Conservation (phyloP, 2,329 filamentous ascomycete species). For the Microcyclosporella mali region DNA sequence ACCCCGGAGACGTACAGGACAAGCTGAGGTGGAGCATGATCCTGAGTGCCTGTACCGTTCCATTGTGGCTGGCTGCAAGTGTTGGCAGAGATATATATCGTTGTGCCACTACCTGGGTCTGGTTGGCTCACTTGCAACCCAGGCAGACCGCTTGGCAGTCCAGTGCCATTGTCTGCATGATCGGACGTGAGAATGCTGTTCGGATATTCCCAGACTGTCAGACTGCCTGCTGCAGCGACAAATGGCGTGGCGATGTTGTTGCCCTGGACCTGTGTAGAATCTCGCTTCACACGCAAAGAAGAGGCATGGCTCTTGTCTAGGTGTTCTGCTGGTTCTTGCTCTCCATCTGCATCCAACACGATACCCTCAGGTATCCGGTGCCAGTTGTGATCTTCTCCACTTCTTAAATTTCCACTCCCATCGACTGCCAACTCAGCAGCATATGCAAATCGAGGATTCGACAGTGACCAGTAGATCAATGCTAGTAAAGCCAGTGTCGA, state of each 20-base stretch:
- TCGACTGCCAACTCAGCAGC: constrained; percentile 49
- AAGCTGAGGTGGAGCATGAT: constrained; percentile 57
- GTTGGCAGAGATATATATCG: constrained; percentile 76
- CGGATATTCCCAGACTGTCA: constrained; percentile 59
- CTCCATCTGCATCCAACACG: constrained; percentile 19
- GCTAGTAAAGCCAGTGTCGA: constrained; percentile 55
- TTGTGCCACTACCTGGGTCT: constrained; percentile 30
- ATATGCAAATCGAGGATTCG: constrained; percentile 55
- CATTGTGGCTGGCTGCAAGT: constrained; percentile 71
- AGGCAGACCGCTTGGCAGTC: constrained; percentile 24
- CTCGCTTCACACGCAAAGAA: background rate
- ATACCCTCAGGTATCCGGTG: constrained; percentile 38
- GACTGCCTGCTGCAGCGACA: constrained; percentile 54
- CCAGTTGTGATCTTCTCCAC: constrained; percentile 43
- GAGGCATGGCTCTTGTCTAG: too few relatives aligned
- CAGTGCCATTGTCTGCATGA: constrained; percentile 25
- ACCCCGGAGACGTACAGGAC: constrained; percentile 67
- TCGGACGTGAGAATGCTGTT: constrained; percentile 48
- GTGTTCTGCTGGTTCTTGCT: background rate
- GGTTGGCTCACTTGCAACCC: constrained; percentile 18
- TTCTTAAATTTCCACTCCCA: constrained; percentile 31
- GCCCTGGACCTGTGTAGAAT: constrained; percentile 21
- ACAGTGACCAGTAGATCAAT: constrained; percentile 56
- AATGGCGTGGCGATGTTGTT: constrained; percentile 58
- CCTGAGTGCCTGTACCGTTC: constrained; percentile 44